These are phyloP conservation scores for Berkeleyomyces basicola DNA, from an alignment of 2,329 filamentous ascomycete species.

Conservation along the genomic window DNA sequence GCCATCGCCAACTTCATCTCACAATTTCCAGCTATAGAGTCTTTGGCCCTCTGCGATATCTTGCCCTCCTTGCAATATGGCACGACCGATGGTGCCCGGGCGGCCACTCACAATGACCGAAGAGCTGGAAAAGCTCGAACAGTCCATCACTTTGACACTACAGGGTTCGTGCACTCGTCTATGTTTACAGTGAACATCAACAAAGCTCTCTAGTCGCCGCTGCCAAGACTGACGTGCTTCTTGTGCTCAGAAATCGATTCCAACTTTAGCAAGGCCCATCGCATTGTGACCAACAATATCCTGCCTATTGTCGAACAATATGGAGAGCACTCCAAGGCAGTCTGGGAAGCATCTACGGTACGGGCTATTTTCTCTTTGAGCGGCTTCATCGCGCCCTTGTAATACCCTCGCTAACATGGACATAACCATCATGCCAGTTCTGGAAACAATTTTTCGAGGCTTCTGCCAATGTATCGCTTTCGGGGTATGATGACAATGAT, in stretches of 20 bases:
- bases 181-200: neutral
- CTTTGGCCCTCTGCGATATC: neutral
- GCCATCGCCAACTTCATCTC: neutral
- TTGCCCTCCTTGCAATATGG: constrained; percentile 24
- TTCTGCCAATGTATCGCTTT: constrained; percentile 90
- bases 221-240: neutral
- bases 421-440: constrained; percentile 40
- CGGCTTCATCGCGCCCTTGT: neutral
- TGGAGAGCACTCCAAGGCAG: constrained; percentile 76
- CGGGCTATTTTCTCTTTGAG: neutral
- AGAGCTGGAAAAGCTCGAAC: constrained; percentile 88
- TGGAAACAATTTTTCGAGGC: constrained; percentile 99
- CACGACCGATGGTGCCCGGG: constrained; percentile 30
- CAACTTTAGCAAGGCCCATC: constrained; percentile 93
- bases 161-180: constrained; percentile 45
- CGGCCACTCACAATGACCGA: constrained; percentile 67
- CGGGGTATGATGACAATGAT: constrained; percentile 72
- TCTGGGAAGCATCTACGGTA: constrained; percentile 95
- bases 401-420: neutral
- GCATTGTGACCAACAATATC: constrained; percentile 88
- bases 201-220: neutral
- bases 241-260: constrained; percentile 69
- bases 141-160: constrained; percentile 87
- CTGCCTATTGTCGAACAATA: constrained; percentile 90
- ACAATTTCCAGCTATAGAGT: neutral